Base-by-base conservation (phyloP, 2,329 filamentous ascomycete genomes). In the Diaporthe sp. region DNA sequence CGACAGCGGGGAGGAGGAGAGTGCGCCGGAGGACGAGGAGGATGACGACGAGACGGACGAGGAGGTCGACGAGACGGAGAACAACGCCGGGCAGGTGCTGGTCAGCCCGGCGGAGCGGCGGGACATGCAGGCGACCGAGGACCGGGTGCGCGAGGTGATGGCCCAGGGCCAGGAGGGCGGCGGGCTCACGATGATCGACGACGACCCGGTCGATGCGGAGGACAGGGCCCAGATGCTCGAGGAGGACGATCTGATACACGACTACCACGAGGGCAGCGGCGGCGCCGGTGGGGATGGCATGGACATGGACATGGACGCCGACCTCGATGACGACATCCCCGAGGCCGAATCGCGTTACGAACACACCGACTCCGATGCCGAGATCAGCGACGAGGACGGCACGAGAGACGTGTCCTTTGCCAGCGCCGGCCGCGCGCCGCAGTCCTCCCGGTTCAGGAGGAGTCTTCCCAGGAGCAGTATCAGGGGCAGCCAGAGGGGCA, bases 291-390 rank as follows among this genome's bases (percentile, higher is more conserved):
- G 40, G 82, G 82, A 60, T 40, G 67, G 72, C 52, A 77, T 78
- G 72, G 85, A 87, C 76, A 85, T 90, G 84, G 88, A 88, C 79
- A 92, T 93, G 89, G 91, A 89, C 68, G 91, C 88, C n/a, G 89
- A 95, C 80, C 86, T 95, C 54, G 93, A 95, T 81, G 92, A 91
- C 66, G 92, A 93, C 75, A 89, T 95, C 47, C 92, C 92, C 28
- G 92, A 93, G 75, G 91, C 88, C 13, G 89, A 91, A 79, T 86
- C 85, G 79, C 90, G 87, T 35, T 95, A 95, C 84, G 93, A 95
- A 85, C 93, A 95, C 81, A 95, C 93, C 12, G 93, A 95, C 83
- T 93, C 92, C 2, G 93, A 95, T 77, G 92, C 87, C 12, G 91
- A 92, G 69, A 78, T 91, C 69, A 88, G 83, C 75, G 85, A 85